Base-by-base conservation (phyloP, 805 yeast species). In the Ogataea trehaloabstinens region DNA sequence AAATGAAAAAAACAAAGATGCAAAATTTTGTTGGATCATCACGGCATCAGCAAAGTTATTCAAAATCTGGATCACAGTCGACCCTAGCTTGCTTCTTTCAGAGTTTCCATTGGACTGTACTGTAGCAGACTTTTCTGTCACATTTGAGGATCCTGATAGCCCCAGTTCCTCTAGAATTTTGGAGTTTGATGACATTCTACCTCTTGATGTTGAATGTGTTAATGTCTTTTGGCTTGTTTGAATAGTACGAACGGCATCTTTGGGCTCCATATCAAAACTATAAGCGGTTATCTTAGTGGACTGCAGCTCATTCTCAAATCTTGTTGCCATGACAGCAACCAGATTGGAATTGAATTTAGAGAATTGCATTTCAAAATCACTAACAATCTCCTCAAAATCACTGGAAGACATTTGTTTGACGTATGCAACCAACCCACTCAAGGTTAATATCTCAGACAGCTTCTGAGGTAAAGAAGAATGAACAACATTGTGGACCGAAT, bases 381-480 rank as follows among this genome's bases (percentile, higher is more conserved):
- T 60, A 19, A 76, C 43, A 13, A 81, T 56, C 1, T 61, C 60
- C 27, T 57, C 42, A 56, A 73, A 85, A 4, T 74, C 71, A 2
- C 59, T 60, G 0, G 63, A 59, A 2, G 84, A 76, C 4, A 77
- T 64, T 35, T 76, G 78, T 45, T 80, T 84, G 17, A 82, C 70
- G 52, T 82, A 82, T 1, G 79, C 61, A 1, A 75, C 59, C 19
- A 78, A 51, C 0, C 81, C 78, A 11, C 76, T 60, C 34, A 70
- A 70, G 1, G 71, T 66, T 38, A 76, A 34, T 19, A 76, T 41
- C n/a, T 61, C 57, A 0, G 73, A 54, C 22, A 74, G 49, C 11
- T 63, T 60, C 24, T 59, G 52, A 4, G 50, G 35, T 4, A 60
- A 36, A 5, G 38, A 15, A 2, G 38, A 24, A 11, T 41, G 30